phyloP scores from a whole-genome alignment of 805 yeast species.

The Lachancea kluyveri region DNA sequence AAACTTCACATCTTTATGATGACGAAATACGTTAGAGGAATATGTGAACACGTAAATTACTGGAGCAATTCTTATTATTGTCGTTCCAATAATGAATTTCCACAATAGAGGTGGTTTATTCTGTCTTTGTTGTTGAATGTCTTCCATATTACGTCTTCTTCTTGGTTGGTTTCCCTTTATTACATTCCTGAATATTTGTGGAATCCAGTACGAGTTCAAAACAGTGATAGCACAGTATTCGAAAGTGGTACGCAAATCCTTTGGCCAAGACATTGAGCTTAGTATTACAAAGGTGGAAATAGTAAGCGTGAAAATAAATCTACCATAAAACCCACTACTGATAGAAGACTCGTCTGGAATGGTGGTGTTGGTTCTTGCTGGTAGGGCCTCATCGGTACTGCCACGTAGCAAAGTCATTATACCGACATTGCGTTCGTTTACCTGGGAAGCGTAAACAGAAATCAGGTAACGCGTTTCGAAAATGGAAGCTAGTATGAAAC shows the following conservation, averaged over 20 bases:
- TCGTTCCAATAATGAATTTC: conserved; percentile 69
- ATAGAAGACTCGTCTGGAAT: conserved; percentile 48
- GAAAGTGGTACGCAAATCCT: conserved; percentile 42
- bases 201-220: conserved; percentile 76
- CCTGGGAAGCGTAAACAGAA: conserved; percentile 60
- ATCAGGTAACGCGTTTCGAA: conserved; percentile 74
- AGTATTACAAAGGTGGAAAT: conserved; percentile 50
- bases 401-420: conserved; percentile 66
- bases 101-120: conserved; percentile 57
- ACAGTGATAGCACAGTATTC: conserved; percentile 50
- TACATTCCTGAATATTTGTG: conserved; percentile 73
- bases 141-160: conserved; percentile 15
- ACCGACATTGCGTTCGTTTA: conserved; percentile 62
- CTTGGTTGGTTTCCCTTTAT: conserved; percentile 26
- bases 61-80: conserved; percentile 58
- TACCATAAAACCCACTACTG: conserved; percentile 50
- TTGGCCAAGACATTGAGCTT: conserved; percentile 60
- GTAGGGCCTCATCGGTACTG: conserved; percentile 17
- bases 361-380: conserved; percentile 21
- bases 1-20: conserved; percentile 52
- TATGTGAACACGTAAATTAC: conserved; percentile 51
- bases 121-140: conserved; percentile 12
- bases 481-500: conserved; percentile 62
- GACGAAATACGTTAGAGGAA: conserved; percentile 59
- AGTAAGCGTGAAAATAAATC: conserved; percentile 50